A percentile compares a stretch with the other conserved stretches of the same genome.
Conservation (phyloP, 306 rosid genomes). For the Myrica gale region DNA sequence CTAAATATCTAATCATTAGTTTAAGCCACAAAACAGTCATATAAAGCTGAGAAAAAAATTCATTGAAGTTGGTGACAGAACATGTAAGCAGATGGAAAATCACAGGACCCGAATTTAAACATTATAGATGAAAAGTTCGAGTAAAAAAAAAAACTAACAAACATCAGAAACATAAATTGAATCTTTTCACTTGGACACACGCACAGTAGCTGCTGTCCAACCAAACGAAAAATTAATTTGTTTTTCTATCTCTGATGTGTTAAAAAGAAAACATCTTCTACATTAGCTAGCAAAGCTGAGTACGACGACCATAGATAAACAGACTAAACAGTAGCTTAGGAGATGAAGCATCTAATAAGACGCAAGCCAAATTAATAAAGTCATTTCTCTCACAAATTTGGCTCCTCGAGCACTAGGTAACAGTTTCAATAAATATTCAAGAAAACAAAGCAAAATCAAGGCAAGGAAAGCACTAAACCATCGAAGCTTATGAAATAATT, state of each 20-base stretch:
- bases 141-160: neutral
- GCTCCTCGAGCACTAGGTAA: conserved; percentile 17
- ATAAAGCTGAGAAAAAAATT: conserved; percentile 12
- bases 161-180: neutral
- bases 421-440: conserved; percentile 14
- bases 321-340: conserved; percentile 21
- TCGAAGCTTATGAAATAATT: neutral
- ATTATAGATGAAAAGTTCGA: neutral
- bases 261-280: conserved; percentile 16
- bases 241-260: neutral
- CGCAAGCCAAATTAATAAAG: neutral
- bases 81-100: neutral
- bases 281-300: neutral
- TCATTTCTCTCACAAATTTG: conserved; percentile 20
- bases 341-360: conserved; percentile 8
- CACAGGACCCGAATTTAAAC: neutral
- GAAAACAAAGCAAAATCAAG: conserved; percentile 1
- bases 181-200: neutral
- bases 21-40: neutral
- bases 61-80: neutral
- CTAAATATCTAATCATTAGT: too few relatives aligned
- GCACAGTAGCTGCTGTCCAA: conserved; percentile 3
- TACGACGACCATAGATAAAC: conserved; percentile 8
- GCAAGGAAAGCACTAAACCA: conserved; percentile 15
- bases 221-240: neutral